Base-by-base conservation (phyloP, 2,329 filamentous ascomycete species). In the Colletotrichum abscissum region DNA sequence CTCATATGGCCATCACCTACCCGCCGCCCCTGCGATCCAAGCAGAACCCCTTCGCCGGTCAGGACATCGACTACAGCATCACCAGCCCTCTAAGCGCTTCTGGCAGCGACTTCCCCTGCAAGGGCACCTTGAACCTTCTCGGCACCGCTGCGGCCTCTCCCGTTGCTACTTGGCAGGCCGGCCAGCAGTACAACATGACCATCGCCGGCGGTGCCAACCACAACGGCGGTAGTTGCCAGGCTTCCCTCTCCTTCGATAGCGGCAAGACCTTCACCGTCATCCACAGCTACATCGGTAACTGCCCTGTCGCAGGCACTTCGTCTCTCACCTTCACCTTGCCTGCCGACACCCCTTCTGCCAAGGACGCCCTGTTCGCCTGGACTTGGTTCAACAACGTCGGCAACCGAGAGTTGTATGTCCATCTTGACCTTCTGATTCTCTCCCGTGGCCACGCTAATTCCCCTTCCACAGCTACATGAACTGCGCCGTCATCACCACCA, bases 351-450 rank as follows among this genome's bases (percentile, higher is more conserved):
- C 90, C 90, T n/a, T 73, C 77, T 38, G 78, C 82, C 73, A 85
- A 82, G 82, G 88, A 91, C 42, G 92, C 90, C 70, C 81, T 95
- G 57, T 88, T 95, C 63, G 90, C 91, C 49, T 96, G 94, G 94
- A 91, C 90, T 30, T 94, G 92, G 92, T 92, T 93, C 84, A 95
- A 95, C 86, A 85, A 91, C 76, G 82, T 93, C 54, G 93, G 94
- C 30, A 95, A 95, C 83, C 89, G 94, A 60, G 94, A 96, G 81
- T 94, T 93, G 89, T 73, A 71, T 14, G 71, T 71, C 5, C 14
- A 52, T 14, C 9, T n/a, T 16, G 11, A 11, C 8, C 24, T 26
- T 19, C 33, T 24, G 24, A 19, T 28, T 5, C 11, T 52, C 8
- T 3, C n/a, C n/a, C 26, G 4, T 19, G 22, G 26, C 56, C 28